These are phyloP conservation scores for Pythium insidiosum DNA, from an alignment of 352 stramenopile genomes.

Conservation along the genomic window DNA sequence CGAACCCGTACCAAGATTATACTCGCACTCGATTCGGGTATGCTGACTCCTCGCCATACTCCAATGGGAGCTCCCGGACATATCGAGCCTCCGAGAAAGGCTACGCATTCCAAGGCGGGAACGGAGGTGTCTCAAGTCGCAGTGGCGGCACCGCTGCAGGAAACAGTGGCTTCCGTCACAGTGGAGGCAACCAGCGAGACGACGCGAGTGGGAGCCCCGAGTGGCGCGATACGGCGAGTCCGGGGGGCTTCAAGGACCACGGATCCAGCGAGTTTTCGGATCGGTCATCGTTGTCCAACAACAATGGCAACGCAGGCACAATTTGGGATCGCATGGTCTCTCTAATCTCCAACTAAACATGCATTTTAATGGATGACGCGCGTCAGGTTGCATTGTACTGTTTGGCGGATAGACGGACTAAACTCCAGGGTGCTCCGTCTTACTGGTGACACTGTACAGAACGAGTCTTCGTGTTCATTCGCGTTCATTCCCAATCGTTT, in stretches of 20 bases:
- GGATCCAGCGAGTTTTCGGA: conserved; percentile 21
- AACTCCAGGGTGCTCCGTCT: no score
- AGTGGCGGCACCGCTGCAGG: not conserved
- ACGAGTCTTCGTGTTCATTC: no score
- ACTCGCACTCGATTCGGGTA: conserved; percentile 43
- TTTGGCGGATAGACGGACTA: no score
- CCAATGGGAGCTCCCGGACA: conserved; percentile 3
- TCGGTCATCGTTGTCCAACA: conserved; percentile 14
- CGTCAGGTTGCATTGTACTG: no score
- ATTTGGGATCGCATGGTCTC: conserved; percentile 18
- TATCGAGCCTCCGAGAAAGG: conserved; percentile 11
- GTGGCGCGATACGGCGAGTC: conserved; percentile 13
- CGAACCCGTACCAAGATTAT: conserved; percentile 46
- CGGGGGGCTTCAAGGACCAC: conserved; percentile 13
- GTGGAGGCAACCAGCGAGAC: conserved; percentile 8
- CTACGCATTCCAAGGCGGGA: not conserved
- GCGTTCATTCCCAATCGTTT: no score
- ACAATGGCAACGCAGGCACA: conserved; percentile 2
- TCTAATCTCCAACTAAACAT: no score
- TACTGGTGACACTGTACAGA: no score
- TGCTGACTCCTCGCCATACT: conserved; percentile 14
- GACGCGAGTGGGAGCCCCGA: conserved; percentile 9
- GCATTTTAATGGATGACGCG: no score
- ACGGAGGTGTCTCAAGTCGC: not conserved
- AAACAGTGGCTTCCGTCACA: not conserved